A percentile compares a stretch with the other conserved stretches of the same genome.
These are phyloP conservation scores for Xylaria sp. DNA, from an alignment of 2,329 filamentous ascomycete genomes.

Conservation along the genomic window DNA sequence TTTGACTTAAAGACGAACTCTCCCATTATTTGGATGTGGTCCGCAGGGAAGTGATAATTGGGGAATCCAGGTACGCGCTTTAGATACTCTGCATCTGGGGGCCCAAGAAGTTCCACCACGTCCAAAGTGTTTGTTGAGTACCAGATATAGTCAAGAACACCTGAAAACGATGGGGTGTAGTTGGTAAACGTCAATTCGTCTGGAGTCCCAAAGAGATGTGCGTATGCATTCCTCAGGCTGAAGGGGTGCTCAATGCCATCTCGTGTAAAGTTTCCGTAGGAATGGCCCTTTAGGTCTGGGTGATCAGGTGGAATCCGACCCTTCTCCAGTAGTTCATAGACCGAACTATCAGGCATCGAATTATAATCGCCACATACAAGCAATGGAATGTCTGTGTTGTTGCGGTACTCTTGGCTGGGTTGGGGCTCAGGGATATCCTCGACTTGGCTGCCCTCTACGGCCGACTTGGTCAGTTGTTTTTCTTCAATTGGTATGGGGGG, in stretches of 20 bases:
- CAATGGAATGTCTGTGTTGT: constrained; percentile 87
- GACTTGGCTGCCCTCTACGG: constrained; percentile 58
- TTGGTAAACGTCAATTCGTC: constrained; percentile 94
- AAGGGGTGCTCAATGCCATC: constrained; percentile 96
- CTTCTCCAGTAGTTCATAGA: constrained; percentile 88
- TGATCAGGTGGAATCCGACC: constrained; percentile 84
- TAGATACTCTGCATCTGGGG: constrained; percentile 86
- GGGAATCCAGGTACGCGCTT: constrained; percentile 90
- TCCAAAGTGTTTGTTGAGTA: constrained; percentile 92
- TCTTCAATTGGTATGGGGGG: constrained; percentile 76
- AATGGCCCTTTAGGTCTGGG: constrained; percentile 79
- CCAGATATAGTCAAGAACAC: constrained; percentile 97
- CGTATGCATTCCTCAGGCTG: constrained; percentile 90
- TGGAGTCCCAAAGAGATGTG: constrained; percentile 80
- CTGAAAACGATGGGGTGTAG: constrained; percentile 92
- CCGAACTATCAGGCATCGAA: constrained; percentile 85
- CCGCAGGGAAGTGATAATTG: constrained; percentile 92
- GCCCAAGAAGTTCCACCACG: constrained; percentile 84
- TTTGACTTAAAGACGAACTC: constrained; percentile 90
- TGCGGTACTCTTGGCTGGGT: constrained; percentile 87
- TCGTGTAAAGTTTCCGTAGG: constrained; percentile 92
- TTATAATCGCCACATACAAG: constrained; percentile 97
- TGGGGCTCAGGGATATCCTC: constrained; percentile 73
- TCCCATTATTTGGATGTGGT: constrained; percentile 89
- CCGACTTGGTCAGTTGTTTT: constrained; percentile 70